Conservation (phyloP, 1,139 yeast species). For the Suhomyces ambrosiae region DNA sequence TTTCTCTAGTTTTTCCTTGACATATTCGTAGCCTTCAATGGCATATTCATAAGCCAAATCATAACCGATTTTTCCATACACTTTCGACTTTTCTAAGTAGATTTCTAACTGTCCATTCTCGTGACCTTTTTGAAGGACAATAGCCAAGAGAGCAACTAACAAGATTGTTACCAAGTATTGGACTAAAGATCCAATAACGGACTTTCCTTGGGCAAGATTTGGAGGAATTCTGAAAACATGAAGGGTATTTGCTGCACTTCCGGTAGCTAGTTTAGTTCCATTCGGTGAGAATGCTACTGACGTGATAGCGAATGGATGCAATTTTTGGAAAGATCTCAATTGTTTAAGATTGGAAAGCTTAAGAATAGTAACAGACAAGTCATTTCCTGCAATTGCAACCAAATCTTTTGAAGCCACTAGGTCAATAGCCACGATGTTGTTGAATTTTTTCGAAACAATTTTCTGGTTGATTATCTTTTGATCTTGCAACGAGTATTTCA, state of each 20-base stretch:
- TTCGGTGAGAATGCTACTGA: slow-evolving; percentile 69
- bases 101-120: slow-evolving; percentile 41
- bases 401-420: slow-evolving; percentile 45
- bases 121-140: slow-evolving; percentile 44
- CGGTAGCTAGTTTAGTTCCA: slow-evolving; percentile 70
- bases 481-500: slow-evolving; percentile 44
- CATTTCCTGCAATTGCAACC: slow-evolving; percentile 76
- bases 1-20: slow-evolving; percentile 43
- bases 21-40: slow-evolving; percentile 22
- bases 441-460: slow-evolving; percentile 54
- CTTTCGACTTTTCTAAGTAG: slow-evolving; percentile 11
- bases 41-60: slow-evolving; percentile 33
- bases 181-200: slow-evolving; percentile 44
- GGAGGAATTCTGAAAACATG: slow-evolving; percentile 63
- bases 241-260: slow-evolving; percentile 79
- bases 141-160: slow-evolving; percentile 47
- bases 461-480: slow-evolving; percentile 46
- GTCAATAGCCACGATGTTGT: slow-evolving; percentile 74
- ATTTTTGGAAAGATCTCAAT: slow-evolving; percentile 54
- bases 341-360: slow-evolving; percentile 53
- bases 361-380: slow-evolving; percentile 62
- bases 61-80: slow-evolving; percentile 25
- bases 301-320: slow-evolving; percentile 83
- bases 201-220: slow-evolving; percentile 47
- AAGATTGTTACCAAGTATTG: slow-evolving; percentile 45